Evolutionary conservation across 495 filamentous ascomycete species (phyloP).

Genomic region (Lindgomyces ingoldianus): DNA sequence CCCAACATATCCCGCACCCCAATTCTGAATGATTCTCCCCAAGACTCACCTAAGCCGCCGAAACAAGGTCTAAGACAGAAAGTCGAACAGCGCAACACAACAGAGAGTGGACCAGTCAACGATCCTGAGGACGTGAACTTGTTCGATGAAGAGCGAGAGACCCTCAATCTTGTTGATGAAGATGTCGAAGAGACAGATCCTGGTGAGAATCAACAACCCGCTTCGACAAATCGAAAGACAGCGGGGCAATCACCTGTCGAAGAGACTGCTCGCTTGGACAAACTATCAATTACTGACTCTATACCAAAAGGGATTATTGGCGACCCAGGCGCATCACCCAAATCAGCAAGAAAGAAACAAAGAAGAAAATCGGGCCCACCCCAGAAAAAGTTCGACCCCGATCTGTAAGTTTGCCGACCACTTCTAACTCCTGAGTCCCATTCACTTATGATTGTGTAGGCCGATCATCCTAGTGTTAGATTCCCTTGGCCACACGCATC

Average conservation of each 20-base stretch:
- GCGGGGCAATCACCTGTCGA: neutral
- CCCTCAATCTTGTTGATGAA: neutral
- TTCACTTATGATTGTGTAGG: constrained; percentile 43
- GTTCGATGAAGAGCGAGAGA: neutral
- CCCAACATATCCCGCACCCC: constrained; percentile 49
- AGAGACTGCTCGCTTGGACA: constrained; percentile 5
- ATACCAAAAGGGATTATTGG: neutral
- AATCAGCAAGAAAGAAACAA: neutral
- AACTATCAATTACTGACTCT: neutral
- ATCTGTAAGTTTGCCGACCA: constrained; percentile 19
- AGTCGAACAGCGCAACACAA: neutral
- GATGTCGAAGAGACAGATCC: neutral
- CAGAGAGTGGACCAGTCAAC: too few species aligned
- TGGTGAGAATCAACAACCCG: neutral
- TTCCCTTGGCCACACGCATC: constrained; percentile 68
- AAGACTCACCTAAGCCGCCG: neutral
- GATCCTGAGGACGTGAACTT: neutral
- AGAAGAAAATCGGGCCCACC: constrained; percentile 23
- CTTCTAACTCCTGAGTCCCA: too few species aligned
- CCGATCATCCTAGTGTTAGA: constrained; percentile 86
- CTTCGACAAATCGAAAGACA: neutral
- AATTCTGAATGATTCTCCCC: neutral
- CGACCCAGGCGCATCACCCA: neutral
- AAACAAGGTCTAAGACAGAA: neutral
- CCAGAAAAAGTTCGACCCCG: constrained; percentile 31